These are phyloP conservation scores for Paecilomyces formosus DNA, from an alignment of 2,329 filamentous ascomycete genomes.

Conservation along the genomic window DNA sequence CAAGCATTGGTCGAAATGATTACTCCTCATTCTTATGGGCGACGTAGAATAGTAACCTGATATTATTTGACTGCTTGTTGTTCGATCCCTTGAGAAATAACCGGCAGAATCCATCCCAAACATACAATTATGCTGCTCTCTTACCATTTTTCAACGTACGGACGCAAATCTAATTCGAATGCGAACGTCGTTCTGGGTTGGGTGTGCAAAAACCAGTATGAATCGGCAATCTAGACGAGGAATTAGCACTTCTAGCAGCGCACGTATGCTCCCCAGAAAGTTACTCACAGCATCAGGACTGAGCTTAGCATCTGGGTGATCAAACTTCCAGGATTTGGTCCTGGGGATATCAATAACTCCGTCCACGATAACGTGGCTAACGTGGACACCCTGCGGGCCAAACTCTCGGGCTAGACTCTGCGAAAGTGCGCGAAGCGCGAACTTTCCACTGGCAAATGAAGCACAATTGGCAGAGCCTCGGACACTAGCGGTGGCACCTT, in stretches of 20 bases:
- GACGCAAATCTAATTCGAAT: conserved; percentile 72
- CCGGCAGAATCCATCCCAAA: neutral
- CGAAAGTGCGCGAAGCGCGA: conserved; percentile 64
- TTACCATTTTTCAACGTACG: conserved; percentile 78
- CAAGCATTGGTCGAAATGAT: neutral
- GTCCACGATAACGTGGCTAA: conserved; percentile 75
- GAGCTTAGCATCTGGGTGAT: conserved; percentile 60
- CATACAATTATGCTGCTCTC: neutral
- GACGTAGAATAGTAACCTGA: neutral
- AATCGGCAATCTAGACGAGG: conserved; percentile 64
- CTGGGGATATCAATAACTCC: conserved; percentile 75
- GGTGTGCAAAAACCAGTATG: conserved; percentile 76
- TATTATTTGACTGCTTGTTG: neutral
- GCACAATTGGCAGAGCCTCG: conserved; percentile 63
- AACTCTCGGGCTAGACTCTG: conserved; percentile 78
- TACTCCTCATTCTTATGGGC: neutral
- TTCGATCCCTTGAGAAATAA: neutral
- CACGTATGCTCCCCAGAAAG: neutral
- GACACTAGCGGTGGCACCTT: conserved; percentile 71
- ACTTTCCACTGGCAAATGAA: conserved; percentile 72
- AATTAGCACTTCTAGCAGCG: neutral
- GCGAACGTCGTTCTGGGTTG: conserved; percentile 74
- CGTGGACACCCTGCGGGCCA: conserved; percentile 74
- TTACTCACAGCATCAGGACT: conserved; percentile 62
- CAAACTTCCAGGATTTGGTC: conserved; percentile 54